Conservation (phyloP, 208 protist species). For the Acanthamoeba triangularis region DNA sequence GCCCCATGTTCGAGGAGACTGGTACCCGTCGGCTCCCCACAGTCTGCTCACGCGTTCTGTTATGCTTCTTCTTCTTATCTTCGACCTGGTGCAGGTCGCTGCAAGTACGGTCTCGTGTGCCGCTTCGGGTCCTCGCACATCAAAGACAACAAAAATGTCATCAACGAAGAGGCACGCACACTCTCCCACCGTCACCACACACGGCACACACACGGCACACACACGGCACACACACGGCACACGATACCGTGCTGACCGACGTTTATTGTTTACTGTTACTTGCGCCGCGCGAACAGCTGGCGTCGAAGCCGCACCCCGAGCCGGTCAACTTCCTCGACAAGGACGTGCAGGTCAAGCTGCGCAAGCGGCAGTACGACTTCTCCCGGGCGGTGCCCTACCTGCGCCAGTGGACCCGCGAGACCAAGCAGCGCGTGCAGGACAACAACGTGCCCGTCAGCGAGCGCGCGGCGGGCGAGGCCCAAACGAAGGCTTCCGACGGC, state of each 20-base stretch:
- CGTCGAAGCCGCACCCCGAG: neutral
- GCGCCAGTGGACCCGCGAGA: neutral
- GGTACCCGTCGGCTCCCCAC: neutral
- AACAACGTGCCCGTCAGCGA: neutral
- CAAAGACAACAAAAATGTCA: conserved; percentile 28
- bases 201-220: no score
- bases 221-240: no score
- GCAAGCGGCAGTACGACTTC: neutral
- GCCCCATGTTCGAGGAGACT: conserved; percentile 30
- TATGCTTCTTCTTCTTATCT: neutral
- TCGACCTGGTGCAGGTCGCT: neutral
- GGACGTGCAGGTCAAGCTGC: conserved; percentile 23
- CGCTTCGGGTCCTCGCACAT: conserved; percentile 30
- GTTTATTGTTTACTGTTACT: no score
- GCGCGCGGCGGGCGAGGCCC: neutral
- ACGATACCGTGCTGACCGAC: neutral
- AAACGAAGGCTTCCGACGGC: neutral
- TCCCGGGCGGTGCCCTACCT: neutral
- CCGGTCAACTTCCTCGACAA: conserved; percentile 20
- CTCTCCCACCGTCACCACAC: neutral
- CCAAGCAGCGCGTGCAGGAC: neutral
- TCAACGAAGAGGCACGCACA: conserved; percentile 38
- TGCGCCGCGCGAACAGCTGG: neutral
- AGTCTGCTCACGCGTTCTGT: no score
- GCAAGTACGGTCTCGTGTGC: conserved; percentile 52